Conservation (phyloP, 108 stramenopile genomes). For the Fragilaria crotonensis region DNA sequence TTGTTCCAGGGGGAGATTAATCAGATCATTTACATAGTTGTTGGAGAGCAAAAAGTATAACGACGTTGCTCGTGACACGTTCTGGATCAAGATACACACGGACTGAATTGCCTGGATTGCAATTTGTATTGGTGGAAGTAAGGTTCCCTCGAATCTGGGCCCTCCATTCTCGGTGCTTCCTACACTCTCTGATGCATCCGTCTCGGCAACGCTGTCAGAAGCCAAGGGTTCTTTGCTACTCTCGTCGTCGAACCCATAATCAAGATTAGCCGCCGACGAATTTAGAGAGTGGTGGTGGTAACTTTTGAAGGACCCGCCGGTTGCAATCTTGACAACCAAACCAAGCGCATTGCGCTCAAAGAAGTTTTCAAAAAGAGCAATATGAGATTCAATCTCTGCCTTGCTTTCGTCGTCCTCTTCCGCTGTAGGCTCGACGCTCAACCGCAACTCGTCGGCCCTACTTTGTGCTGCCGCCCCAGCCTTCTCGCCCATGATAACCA, state of each 20-base stretch:
- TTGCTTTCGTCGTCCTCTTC: conserved; percentile 12
- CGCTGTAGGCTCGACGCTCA: background rate
- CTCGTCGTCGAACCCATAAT: background rate
- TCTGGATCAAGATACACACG: conserved; percentile 80
- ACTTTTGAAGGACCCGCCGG: conserved; percentile 39
- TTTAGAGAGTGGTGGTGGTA: background rate
- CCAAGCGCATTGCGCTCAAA: conserved; percentile 68
- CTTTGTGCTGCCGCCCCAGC: conserved; percentile 13
- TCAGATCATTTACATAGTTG: conserved; percentile 75
- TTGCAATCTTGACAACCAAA: conserved; percentile 52
- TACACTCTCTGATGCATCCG: conserved; percentile 4
- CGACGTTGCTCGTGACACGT: conserved; percentile 75
- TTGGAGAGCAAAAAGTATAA: conserved; percentile 76
- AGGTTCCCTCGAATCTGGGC: background rate
- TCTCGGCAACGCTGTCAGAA: background rate
- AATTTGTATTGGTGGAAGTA: conserved; percentile 60
- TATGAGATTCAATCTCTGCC: conserved; percentile 2
- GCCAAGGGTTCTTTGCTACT: background rate
- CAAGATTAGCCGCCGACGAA: background rate
- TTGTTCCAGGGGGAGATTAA: conserved; percentile 56
- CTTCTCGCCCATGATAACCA: conserved; percentile 64
- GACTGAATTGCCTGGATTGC: conserved; percentile 82
- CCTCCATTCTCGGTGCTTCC: background rate
- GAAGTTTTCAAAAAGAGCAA: conserved; percentile 68
- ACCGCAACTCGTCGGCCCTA: conserved; percentile 10